Evolutionary conservation across 208 protist species (phyloP).

Genomic region (Leishmania tropica): DNA sequence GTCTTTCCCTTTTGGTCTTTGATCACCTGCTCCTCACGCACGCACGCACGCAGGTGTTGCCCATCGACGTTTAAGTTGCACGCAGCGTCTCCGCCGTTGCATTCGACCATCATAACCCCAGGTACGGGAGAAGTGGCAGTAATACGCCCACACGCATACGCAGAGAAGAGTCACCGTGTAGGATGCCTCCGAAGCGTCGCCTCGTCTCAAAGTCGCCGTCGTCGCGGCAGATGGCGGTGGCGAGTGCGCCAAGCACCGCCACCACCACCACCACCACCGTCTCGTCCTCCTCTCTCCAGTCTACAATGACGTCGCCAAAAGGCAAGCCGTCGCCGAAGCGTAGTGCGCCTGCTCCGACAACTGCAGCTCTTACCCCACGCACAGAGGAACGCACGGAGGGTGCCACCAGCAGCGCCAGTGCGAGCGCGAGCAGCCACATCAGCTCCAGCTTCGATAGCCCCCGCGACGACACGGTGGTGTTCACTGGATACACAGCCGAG

Average conservation of each 20-base stretch:
- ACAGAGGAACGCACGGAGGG: neutral
- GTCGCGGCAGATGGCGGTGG: neutral
- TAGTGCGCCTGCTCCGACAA: neutral
- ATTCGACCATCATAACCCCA: neutral
- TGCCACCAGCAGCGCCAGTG: slow-evolving; percentile 22
- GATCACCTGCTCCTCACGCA: neutral
- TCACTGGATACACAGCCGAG: neutral
- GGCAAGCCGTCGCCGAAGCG: slow-evolving; percentile 10
- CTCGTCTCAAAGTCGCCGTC: slow-evolving; percentile 15
- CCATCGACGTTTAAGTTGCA: neutral
- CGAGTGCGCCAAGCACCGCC: neutral
- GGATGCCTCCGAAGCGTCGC: slow-evolving; percentile 71
- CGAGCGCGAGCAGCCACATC: slow-evolving; percentile 11
- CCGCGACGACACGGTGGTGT: slow-evolving; percentile 4
- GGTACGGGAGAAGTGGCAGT: neutral
- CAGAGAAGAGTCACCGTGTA: neutral
- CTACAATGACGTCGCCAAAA: neutral
- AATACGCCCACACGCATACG: neutral
- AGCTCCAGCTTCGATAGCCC: slow-evolving; percentile 6
- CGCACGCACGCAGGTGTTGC: neutral
- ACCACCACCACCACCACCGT: neutral
- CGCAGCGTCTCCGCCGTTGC: neutral
- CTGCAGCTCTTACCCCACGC: slow-evolving; percentile 6
- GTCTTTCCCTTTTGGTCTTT: neutral
- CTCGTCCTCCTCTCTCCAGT: neutral